These are phyloP conservation scores for Fusarium beomiforme DNA, from an alignment of 2,329 filamentous ascomycete genomes.

Conservation along the genomic window DNA sequence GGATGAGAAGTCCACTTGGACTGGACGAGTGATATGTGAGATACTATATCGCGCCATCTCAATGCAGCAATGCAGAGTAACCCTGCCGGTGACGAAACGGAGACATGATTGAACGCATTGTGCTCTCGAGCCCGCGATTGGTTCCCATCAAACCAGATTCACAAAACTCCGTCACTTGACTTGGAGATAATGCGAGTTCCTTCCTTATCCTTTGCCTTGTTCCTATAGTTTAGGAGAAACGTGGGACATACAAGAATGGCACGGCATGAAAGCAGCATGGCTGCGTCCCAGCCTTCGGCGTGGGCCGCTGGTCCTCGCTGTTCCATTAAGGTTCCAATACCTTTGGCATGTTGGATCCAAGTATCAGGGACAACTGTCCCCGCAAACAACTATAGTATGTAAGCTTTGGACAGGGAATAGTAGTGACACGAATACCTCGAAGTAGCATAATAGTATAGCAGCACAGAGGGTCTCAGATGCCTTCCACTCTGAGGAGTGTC, in stretches of 20 bases:
- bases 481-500: conserved; percentile 52
- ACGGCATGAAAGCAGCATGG: conserved; percentile 52
- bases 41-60: conserved; percentile 42
- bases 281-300: conserved; percentile 48
- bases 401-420: conserved; percentile 9
- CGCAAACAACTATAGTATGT: conserved; percentile 51
- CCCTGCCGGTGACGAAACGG: conserved; percentile 32
- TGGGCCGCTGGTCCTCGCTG: conserved; percentile 51
- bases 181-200: conserved; percentile 20
- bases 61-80: conserved; percentile 39
- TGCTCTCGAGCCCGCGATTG: neutral
- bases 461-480: conserved; percentile 54
- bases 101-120: conserved; percentile 12
- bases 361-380: conserved; percentile 50
- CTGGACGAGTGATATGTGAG: conserved; percentile 38
- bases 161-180: conserved; percentile 27
- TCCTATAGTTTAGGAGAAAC: conserved; percentile 3
- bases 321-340: conserved; percentile 52
- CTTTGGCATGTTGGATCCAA: conserved; percentile 53
- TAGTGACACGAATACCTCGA: conserved; percentile 46
- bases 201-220: neutral
- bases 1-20: conserved; percentile 37
- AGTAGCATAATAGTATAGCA: conserved; percentile 53
- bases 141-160: neutral
- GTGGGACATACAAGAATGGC: conserved; percentile 48